A percentile compares a stretch with the other conserved stretches of the same genome.
Conservation (phyloP, 2,329 filamentous ascomycete genomes). For the Aspergillus ochraceoroseus region DNA sequence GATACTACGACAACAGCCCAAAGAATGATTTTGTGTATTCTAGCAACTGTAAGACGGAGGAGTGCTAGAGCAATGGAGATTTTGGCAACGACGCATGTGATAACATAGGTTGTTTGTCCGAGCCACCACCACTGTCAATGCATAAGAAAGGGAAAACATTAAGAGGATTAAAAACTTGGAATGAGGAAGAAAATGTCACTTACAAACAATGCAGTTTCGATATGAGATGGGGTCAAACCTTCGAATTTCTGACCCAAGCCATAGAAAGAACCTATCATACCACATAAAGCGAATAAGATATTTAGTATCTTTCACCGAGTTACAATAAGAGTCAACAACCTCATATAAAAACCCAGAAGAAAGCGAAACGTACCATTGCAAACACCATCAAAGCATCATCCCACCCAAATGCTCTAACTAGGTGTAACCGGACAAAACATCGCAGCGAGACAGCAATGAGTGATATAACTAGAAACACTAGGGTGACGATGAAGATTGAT, state of each 20-base stretch:
- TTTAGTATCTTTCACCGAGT: conserved; percentile 26
- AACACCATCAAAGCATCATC: conserved; percentile 38
- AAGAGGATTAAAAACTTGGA: neutral
- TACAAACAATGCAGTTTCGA: conserved; percentile 36
- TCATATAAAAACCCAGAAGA: neutral
- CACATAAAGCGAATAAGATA: conserved; percentile 35
- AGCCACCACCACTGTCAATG: conserved; percentile 48
- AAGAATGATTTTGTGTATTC: conserved; percentile 46
- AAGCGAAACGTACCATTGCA: conserved; percentile 31
- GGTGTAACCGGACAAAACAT: conserved; percentile 35
- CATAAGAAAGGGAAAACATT: neutral
- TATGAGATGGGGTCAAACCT: conserved; percentile 19
- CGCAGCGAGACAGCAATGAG: conserved; percentile 33
- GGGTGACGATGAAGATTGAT: conserved; percentile 33
- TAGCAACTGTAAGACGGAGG: conserved; percentile 48
- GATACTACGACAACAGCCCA: conserved; percentile 46
- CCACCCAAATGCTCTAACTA: conserved; percentile 38
- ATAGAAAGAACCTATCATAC: conserved; percentile 33
- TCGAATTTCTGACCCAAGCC: conserved; percentile 29
- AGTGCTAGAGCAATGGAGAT: conserved; percentile 53
- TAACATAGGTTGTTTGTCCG: conserved; percentile 53
- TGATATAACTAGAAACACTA: conserved; percentile 31
- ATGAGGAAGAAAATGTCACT: conserved; percentile 13
- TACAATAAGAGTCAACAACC: neutral
- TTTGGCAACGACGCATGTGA: conserved; percentile 48